Percentiles rank a stretch among this genome's conserved stretches.
Conservation (phyloP, 208 protist species). For the Wallacemonas sp. region DNA sequence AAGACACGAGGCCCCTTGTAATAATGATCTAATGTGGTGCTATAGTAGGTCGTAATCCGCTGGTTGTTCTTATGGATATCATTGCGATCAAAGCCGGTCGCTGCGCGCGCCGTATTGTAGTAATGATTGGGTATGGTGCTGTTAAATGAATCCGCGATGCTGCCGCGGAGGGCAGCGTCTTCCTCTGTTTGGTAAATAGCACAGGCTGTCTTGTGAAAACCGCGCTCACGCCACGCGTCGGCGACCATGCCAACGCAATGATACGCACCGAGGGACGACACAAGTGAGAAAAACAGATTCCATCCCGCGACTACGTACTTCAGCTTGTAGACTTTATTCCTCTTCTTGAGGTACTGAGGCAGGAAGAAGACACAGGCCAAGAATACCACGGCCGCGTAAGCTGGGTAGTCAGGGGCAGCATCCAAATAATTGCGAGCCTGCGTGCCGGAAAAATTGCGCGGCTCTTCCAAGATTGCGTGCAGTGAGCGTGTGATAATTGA, state of each 20-base stretch:
- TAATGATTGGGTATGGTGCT: not conserved
- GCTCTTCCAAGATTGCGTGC: not conserved
- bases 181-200: not conserved
- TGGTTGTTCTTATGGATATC: slow-evolving; percentile 27
- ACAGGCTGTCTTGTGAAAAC: slow-evolving; percentile 15
- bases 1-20: slow-evolving; percentile 27
- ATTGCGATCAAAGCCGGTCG: not conserved
- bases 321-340: slow-evolving; percentile 19
- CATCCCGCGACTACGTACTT: slow-evolving; percentile 33
- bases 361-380: slow-evolving; percentile 21
- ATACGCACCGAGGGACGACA: slow-evolving; percentile 30
- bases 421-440: slow-evolving; percentile 16
- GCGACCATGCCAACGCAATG: slow-evolving; percentile 2
- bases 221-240: not conserved
- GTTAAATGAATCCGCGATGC: not conserved
- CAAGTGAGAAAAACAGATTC: slow-evolving; percentile 45
- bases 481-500: not conserved
- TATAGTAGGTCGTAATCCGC: slow-evolving; percentile 20
- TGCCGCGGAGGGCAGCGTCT: not conserved
- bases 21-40: slow-evolving; percentile 22
- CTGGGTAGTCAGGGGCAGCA: slow-evolving; percentile 18
- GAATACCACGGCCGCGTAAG: slow-evolving; percentile 19
- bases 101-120: not conserved
- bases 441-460: slow-evolving; percentile 10
- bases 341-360: slow-evolving; percentile 13